Conservation (phyloP, 2,329 filamentous ascomycete genomes). For the Rhytidhysteron rufulum region DNA sequence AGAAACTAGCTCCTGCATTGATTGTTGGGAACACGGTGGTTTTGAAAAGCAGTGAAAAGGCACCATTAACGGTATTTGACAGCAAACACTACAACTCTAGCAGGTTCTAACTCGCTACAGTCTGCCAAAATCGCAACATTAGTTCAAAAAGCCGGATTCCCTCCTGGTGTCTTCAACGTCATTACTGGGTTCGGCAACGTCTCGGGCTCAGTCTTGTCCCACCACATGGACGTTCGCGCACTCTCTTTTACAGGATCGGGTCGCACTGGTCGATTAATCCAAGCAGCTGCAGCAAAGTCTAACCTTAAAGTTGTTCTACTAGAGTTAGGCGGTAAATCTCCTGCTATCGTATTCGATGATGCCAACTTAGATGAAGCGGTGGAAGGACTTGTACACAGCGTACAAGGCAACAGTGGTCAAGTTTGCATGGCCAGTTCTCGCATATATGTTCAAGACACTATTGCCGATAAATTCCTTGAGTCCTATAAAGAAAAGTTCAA, state of each 20-base stretch:
- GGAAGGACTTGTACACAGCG: constrained; percentile 45
- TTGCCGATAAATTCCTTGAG: constrained; percentile 45
- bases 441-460: constrained; percentile 53
- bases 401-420: constrained; percentile 56
- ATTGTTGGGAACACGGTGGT: constrained; percentile 32
- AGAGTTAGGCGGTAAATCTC: constrained; percentile 84
- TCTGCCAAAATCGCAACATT: constrained; percentile 77
- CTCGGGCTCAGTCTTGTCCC: constrained; percentile 72
- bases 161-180: constrained; percentile 75
- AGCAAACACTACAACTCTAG: constrained; percentile 74
- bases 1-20: constrained; percentile 26
- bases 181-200: constrained; percentile 75
- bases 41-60: constrained; percentile 30
- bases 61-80: constrained; percentile 69
- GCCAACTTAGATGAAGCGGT: constrained; percentile 74
- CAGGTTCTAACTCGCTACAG: constrained; percentile 61
- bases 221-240: constrained; percentile 77
- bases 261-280: constrained; percentile 83
- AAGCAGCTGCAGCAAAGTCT: constrained; percentile 63
- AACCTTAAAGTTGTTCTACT: constrained; percentile 85
- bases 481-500: constrained; percentile 35
- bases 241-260: constrained; percentile 81
- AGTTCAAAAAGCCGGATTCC: constrained; percentile 74
- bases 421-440: constrained; percentile 58
- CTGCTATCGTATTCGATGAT: constrained; percentile 76